Evolutionary conservation across 306 rosid genomes (phyloP).

Genomic region (Vigna angularis): DNA sequence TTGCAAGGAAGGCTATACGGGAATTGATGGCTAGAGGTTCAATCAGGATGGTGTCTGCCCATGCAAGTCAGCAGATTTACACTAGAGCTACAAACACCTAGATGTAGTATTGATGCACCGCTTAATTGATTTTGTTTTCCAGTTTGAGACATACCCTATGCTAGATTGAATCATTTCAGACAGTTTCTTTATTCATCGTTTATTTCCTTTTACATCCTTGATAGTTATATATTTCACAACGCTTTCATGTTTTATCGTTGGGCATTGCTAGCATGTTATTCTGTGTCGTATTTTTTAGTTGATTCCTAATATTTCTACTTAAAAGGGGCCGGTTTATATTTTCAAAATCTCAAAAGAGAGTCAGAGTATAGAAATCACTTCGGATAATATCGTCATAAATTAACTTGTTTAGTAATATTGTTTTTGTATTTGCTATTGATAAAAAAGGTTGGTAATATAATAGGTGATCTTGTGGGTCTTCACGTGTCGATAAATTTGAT

Average conservation of each 20-base stretch:
- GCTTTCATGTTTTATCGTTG: not conserved
- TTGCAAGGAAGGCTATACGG: slow-evolving; percentile 75
- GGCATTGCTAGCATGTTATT: not conserved
- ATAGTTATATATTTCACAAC: not conserved
- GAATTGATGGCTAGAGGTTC: slow-evolving; percentile 75
- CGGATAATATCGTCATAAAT: too few relatives aligned
- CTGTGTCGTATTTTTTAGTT: too few relatives aligned
- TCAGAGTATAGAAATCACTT: too few relatives aligned
- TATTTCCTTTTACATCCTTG: slow-evolving; percentile 11
- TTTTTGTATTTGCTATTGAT: too few relatives aligned
- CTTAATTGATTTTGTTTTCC: slow-evolving; percentile 16
- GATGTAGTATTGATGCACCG: slow-evolving; percentile 10
- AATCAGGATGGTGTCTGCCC: slow-evolving; percentile 75
- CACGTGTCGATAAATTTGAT: too few relatives aligned
- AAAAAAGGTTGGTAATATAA: too few relatives aligned
- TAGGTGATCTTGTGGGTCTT: too few relatives aligned
- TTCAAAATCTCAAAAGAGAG: too few relatives aligned
- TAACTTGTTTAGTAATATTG: too few relatives aligned
- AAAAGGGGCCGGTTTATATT: too few relatives aligned
- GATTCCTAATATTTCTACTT: too few relatives aligned
- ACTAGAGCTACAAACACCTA: slow-evolving; percentile 83
- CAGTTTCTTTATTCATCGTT: slow-evolving; percentile 29
- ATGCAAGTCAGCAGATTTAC: slow-evolving; percentile 78
- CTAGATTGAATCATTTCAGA: slow-evolving; percentile 34
- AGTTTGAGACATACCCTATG: slow-evolving; percentile 1